Evolutionary conservation across 1,284 basidiomycete species (phyloP).

Genomic region (Fomitopsis palustris): DNA sequence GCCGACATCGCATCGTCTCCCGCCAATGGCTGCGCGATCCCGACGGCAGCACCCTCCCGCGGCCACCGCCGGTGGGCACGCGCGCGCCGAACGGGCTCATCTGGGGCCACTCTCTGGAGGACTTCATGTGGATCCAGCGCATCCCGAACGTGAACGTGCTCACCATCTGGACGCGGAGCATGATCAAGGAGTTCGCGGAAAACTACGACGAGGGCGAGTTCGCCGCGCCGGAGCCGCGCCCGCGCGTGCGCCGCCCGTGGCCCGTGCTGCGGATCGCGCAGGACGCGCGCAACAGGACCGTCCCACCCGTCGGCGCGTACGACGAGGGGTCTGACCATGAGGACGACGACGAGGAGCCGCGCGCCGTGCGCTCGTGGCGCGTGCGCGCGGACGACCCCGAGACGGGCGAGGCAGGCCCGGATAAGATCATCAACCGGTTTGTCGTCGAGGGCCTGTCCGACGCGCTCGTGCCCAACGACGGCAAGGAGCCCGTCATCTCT

Average conservation of each 20-base stretch:
- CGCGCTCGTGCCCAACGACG: constrained; percentile 1
- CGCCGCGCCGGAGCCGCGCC: constrained; percentile 16
- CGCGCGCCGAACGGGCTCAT: constrained; percentile 29
- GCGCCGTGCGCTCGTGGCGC: background rate
- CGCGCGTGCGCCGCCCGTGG: constrained; percentile 21
- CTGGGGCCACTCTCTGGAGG: constrained; percentile 29
- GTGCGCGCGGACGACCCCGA: background rate
- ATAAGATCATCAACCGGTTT: background rate
- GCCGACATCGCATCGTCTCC: background rate
- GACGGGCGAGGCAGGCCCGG: background rate
- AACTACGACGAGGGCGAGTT: constrained; percentile 20
- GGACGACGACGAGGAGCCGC: constrained; percentile 7
- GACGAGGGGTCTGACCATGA: constrained; percentile 17
- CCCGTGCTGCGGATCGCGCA: constrained; percentile 21
- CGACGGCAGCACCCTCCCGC: constrained; percentile 21
- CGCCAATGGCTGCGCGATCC: constrained; percentile 18
- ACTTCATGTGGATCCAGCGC: constrained; percentile 29
- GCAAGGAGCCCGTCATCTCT: constrained; percentile 1
- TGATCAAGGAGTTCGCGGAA: constrained; percentile 31
- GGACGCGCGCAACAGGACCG: background rate
- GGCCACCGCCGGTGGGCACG: constrained; percentile 22
- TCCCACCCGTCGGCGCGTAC: constrained; percentile 6
- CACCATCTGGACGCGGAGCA: constrained; percentile 32
- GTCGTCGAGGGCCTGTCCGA: background rate
- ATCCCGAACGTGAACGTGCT: constrained; percentile 21